These are phyloP conservation scores for Biscutella auriculata DNA, from an alignment of 441 rosid species.

Conservation along the genomic window DNA sequence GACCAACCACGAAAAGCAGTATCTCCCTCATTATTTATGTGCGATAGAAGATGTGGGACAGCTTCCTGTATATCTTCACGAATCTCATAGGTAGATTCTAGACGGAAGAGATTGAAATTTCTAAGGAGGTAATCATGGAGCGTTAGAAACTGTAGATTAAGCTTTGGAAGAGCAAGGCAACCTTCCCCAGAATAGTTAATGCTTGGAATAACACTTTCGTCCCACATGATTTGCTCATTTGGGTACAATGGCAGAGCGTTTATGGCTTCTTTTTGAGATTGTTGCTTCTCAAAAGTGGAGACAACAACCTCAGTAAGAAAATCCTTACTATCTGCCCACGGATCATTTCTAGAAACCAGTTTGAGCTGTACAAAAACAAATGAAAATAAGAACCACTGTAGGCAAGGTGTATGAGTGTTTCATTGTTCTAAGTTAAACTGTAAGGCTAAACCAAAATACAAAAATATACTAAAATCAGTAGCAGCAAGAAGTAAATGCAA, in stretches of 20 bases:
- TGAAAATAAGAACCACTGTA: not conserved
- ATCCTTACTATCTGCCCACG: constrained; percentile 80
- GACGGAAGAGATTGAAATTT: constrained; percentile 94
- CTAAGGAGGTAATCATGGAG: constrained; percentile 94
- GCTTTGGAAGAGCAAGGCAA: constrained; percentile 96
- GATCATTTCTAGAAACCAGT: constrained; percentile 67
- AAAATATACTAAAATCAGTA: not conserved
- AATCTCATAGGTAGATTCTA: constrained; percentile 97
- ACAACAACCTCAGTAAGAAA: constrained; percentile 91
- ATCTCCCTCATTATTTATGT: constrained; percentile 81
- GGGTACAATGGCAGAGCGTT: constrained; percentile 98
- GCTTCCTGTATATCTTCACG: constrained; percentile 99
- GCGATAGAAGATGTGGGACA: constrained; percentile 84
- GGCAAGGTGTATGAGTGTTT: constrained; percentile 1
- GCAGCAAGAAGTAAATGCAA: not conserved
- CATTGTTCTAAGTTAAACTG: not conserved
- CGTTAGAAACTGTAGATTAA: constrained; percentile 88
- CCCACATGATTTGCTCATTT: constrained; percentile 99
- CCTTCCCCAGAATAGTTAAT: constrained; percentile 99
- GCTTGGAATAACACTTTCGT: constrained; percentile 96
- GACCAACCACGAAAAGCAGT: constrained; percentile 99
- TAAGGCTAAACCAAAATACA: not conserved
- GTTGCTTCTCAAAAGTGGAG: constrained; percentile 85
- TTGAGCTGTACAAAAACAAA: constrained; percentile 55
- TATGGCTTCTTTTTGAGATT: constrained; percentile 94